Evolutionary conservation across 169 alveolate genomes (phyloP), one percentile per base, ranked within the genome.

Genomic region (Cryptosporidium muris): DNA sequence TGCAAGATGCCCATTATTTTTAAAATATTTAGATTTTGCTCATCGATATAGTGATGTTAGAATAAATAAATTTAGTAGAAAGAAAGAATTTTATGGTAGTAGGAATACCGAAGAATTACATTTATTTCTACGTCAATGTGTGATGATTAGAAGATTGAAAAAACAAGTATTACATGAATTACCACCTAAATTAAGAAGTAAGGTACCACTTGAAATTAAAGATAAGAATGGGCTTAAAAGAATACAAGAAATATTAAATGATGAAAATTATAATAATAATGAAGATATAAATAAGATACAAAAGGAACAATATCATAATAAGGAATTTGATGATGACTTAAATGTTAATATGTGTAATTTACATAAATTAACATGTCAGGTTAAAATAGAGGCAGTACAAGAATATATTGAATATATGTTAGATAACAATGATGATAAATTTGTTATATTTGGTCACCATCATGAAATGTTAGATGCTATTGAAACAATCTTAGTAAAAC

Each of bases 381-480:
- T 99, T 25, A 98, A 98, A 85, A 80, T 92, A 34, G 89, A 92
- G 65, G 98, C 98, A 9, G 95, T 95, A 7, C 81, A 91, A 51
- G 98, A 97, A 52, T 97, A 96, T 82, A 89, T 98, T 34, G 91
- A 93, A 14, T 94, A 97, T 63, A 80, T 98, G 60, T 82, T 97
- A 47, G 97, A 96, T 67, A 93, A 91, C 62, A 92, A 91, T 40
- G 88, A 92, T 66, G 81, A 81, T 56, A 97, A 97, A 92, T 95
- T 96, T 82, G 82, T 97, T 51, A 89, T 97, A 38, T 97, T 96
- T 81, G 99, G 98, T 38, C 99, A 97, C 82, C 99, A 97, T 88
- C 80, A 90, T 37, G 92, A 88, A 54, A 95, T 97, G 81, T 82
- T 97, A 58, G 98, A 96, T 81, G 94, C 95, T 66, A 88, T 97